A percentile compares a stretch with the other conserved stretches of the same genome.
Evolutionary conservation across 768 basidiomycete species (phyloP).

Genomic region (Russula sp.): DNA sequence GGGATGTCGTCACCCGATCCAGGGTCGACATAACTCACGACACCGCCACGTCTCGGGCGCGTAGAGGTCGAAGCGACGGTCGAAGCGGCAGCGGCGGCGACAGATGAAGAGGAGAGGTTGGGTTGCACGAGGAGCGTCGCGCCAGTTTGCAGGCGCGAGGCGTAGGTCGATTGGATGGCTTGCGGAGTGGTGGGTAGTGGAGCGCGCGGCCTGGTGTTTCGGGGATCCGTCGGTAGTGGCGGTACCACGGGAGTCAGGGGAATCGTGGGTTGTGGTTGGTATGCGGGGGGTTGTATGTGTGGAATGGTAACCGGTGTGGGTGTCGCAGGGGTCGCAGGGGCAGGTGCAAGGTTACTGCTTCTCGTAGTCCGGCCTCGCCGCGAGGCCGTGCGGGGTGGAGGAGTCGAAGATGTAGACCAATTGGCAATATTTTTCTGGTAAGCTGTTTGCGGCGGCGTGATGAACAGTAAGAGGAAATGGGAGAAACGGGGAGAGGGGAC

Average conservation of each 20-base stretch:
- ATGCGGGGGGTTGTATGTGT: constrained; percentile 26
- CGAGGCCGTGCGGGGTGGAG: constrained; percentile 43
- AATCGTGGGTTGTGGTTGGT: constrained; percentile 27
- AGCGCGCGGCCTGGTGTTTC: constrained; percentile 6
- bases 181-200: constrained; percentile 54
- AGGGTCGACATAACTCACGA: constrained; percentile 81
- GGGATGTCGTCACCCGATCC: constrained; percentile 76
- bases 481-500: constrained; percentile 11
- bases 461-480: neutral
- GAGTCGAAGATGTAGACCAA: constrained; percentile 56
- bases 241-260: constrained; percentile 25
- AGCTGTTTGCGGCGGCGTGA: constrained; percentile 28
- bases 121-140: constrained; percentile 88
- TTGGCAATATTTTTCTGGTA: constrained; percentile 65
- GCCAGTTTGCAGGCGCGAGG: constrained; percentile 83
- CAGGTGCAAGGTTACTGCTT: constrained; percentile 36
- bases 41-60: constrained; percentile 47
- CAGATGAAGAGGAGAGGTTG: constrained; percentile 37
- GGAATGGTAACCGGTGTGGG: constrained; percentile 31
- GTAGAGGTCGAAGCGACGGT: constrained; percentile 32
- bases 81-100: constrained; percentile 31
- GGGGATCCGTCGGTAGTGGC: constrained; percentile 40
- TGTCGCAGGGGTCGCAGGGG: constrained; percentile 25
- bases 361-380: constrained; percentile 34
- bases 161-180: constrained; percentile 74